Evolutionary conservation across 768 basidiomycete genomes (phyloP), one percentile per base, ranked within the genome.

Genomic region (Tylopilus rubrobrunneus): DNA sequence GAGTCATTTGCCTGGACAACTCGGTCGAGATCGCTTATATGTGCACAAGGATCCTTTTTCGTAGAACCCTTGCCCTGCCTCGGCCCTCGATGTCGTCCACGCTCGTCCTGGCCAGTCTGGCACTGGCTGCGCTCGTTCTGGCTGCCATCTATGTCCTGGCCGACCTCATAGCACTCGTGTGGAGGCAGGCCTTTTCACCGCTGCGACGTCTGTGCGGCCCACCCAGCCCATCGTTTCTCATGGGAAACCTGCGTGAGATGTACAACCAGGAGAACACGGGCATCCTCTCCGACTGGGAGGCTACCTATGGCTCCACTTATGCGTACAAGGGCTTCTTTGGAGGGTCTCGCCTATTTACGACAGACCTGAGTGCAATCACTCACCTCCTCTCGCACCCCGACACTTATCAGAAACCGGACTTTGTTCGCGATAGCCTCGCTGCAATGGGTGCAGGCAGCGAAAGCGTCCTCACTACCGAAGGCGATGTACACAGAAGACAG

Each of bases 381-480:
- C 78, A 85, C 52, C 81, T 89, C 43, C 76, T 88, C 45, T 68
- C 73, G 9, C 74, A 78, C 48, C 74, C 81, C 0, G 80, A 84
- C 55, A 72, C 79, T 52, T 84, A 80, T 60, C 83, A 80, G 28
- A 87, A 87, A 66, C 83, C 84, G 3, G 76, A 80, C 53, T 81
- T 82, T 55, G 72, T 83, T 15, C 67, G 75, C 14, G 79, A 82
- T 40, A 74, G 67, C 52, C 71, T 82, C 21, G 77, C 79, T 0
- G 71, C 71, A 37, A 82, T 82, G 79, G 75, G 73, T 27, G 77
- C 73, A 0, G 79, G 83, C 2, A 65, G 69, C 28, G 74, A 82
- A 12, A 77, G 81, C 7, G 58, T 82, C 17, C 67, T 83, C 40
- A 78, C 75, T 12, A 75, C 75, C 1, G 81, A 84, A 56, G 84